Conservation (phyloP, 129 eudicot genomes). For the Flaveria linearis region DNA sequence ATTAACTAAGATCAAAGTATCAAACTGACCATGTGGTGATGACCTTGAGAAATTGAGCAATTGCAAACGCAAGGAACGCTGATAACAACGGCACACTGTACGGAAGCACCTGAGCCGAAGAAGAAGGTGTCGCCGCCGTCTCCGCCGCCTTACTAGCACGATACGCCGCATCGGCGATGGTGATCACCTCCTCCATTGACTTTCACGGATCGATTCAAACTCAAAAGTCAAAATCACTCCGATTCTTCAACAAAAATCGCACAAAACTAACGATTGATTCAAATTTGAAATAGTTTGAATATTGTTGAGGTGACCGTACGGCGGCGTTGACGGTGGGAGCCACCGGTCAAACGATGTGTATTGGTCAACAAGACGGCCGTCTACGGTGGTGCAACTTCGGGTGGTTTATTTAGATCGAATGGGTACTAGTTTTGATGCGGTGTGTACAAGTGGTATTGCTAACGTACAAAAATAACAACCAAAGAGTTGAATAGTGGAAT, state of each 20-base stretch:
- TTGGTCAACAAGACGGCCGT: slow-evolving; percentile 24
- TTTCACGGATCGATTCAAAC: slow-evolving; percentile 12
- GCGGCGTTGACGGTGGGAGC: slow-evolving; percentile 24
- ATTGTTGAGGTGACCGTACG: slow-evolving; percentile 21
- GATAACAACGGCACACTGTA: slow-evolving; percentile 49
- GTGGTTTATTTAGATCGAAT: background rate
- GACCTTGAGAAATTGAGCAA: slow-evolving; percentile 64
- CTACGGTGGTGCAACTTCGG: background rate
- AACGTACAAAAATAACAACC: slow-evolving; percentile 25
- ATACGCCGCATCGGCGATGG: slow-evolving; percentile 47
- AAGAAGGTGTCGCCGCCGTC: slow-evolving; percentile 35
- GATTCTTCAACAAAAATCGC: background rate
- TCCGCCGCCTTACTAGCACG: slow-evolving; percentile 30
- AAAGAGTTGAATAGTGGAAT: slow-evolving; percentile 12
- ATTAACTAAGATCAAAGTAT: slow-evolving; percentile 18
- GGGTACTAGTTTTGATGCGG: slow-evolving; percentile 30
- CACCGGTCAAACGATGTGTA: slow-evolving; percentile 1
- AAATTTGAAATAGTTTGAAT: slow-evolving; percentile 11
- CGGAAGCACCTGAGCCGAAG: slow-evolving; percentile 40
- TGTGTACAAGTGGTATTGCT: slow-evolving; percentile 28
- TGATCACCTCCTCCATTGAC: slow-evolving; percentile 55
- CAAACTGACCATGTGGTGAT: slow-evolving; percentile 58
- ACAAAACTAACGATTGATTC: background rate
- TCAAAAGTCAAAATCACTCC: slow-evolving; percentile 8
- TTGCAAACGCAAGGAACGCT: slow-evolving; percentile 54